Evolutionary conservation across 768 basidiomycete genomes (phyloP).

Genomic region (Flagelloscypha sp.): DNA sequence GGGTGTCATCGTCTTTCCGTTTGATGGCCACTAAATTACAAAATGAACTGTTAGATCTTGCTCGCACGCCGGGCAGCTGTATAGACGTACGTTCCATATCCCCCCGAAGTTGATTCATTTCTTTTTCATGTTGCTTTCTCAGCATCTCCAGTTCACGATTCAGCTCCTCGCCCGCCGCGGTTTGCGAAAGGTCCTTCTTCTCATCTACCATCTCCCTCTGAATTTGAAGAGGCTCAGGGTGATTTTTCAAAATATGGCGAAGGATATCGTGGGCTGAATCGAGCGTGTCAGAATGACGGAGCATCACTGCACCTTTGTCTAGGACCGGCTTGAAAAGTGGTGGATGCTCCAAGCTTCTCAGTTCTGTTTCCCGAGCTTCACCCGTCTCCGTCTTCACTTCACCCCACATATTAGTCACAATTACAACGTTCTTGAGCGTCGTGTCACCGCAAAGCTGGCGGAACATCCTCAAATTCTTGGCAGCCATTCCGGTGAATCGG

Average conservation of each 20-base stretch:
- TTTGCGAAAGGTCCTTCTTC: slow-evolving; percentile 39
- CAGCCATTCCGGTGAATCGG: slow-evolving; percentile 43
- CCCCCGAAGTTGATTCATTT: slow-evolving; percentile 35
- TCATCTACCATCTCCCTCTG: slow-evolving; percentile 49
- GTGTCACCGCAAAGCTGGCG: slow-evolving; percentile 43
- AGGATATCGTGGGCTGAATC: slow-evolving; percentile 36
- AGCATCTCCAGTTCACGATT: slow-evolving; percentile 40
- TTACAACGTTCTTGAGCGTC: slow-evolving; percentile 40
- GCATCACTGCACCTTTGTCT: slow-evolving; percentile 30
- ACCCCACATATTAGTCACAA: slow-evolving; percentile 51
- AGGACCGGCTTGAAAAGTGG: slow-evolving; percentile 38
- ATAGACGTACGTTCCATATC: slow-evolving; percentile 35
- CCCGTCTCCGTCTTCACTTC: slow-evolving; percentile 30
- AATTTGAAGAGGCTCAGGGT: slow-evolving; percentile 39
- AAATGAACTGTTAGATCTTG: too few species aligned
- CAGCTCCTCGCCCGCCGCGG: slow-evolving; percentile 46
- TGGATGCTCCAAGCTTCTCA: slow-evolving; percentile 25
- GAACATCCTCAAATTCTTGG: slow-evolving; percentile 44
- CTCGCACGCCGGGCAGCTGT: too few species aligned
- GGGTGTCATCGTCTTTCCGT: slow-evolving; percentile 38
- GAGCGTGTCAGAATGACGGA: slow-evolving; percentile 27
- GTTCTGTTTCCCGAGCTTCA: slow-evolving; percentile 37
- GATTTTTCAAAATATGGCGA: slow-evolving; percentile 29
- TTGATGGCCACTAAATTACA: slow-evolving; percentile 33
- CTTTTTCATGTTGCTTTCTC: slow-evolving; percentile 36